These are phyloP conservation scores for Sphaerulina populicola DNA, from an alignment of 2,329 filamentous ascomycete species.

Conservation along the genomic window DNA sequence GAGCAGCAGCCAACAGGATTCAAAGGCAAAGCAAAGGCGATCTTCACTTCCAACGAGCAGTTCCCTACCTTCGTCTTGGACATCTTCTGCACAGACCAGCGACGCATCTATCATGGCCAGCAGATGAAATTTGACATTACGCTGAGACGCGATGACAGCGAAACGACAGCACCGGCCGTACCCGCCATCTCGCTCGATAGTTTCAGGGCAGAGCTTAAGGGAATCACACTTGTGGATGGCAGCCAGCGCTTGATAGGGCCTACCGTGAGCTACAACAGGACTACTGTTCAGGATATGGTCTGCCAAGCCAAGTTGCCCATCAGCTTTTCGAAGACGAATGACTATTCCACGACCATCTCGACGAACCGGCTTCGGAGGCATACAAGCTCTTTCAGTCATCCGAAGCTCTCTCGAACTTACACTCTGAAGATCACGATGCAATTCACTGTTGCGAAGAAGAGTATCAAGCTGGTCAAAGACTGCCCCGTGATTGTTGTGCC, in stretches of 20 bases:
- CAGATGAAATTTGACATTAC: slow-evolving; percentile 14
- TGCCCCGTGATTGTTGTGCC: slow-evolving; percentile 14
- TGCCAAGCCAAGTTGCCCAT: slow-evolving; percentile 8
- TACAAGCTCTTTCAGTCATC: slow-evolving; percentile 15
- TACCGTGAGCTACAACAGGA: slow-evolving; percentile 8
- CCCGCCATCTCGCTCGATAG: slow-evolving; percentile 12
- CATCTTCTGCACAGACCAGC: slow-evolving; percentile 14
- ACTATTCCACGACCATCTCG: slow-evolving; percentile 8
- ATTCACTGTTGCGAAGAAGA: slow-evolving; percentile 15
- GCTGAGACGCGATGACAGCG: slow-evolving; percentile 9
- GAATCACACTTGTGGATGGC: slow-evolving; percentile 13
- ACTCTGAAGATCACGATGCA: slow-evolving; percentile 13
- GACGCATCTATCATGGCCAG: slow-evolving; percentile 16
- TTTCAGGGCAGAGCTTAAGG: slow-evolving; percentile 14
- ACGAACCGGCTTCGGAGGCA: slow-evolving; percentile 5
- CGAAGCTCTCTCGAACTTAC: slow-evolving; percentile 15
- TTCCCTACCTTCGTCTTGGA: slow-evolving; percentile 20
- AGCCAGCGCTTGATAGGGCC: slow-evolving; percentile 12
- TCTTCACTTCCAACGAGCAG: slow-evolving; percentile 16
- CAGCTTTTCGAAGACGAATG: slow-evolving; percentile 12
- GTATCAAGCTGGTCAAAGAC: slow-evolving; percentile 10
- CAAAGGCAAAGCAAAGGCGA: slow-evolving; percentile 21
- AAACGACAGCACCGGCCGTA: slow-evolving; percentile 11
- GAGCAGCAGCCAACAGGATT: slow-evolving; percentile 18
- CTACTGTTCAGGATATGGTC: slow-evolving; percentile 11